Conservation (phyloP, 179 eudicot genomes). For the Camellia oleifera region DNA sequence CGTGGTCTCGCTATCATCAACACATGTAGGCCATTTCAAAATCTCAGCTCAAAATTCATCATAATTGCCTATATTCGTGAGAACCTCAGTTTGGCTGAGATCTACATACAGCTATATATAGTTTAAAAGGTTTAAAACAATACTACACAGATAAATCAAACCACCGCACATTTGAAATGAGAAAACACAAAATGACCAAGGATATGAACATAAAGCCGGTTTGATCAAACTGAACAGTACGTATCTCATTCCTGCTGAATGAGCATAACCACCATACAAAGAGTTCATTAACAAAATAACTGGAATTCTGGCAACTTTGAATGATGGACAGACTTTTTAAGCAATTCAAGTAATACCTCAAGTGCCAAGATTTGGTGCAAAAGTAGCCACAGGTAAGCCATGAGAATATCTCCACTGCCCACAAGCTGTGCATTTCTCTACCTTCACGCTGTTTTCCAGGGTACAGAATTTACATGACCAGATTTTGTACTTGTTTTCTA, state of each 20-base stretch:
- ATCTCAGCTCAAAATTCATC: not conserved
- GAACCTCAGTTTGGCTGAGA: not conserved
- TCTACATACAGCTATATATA: not conserved
- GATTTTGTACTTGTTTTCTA: constrained; percentile 35
- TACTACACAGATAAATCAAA: not conserved
- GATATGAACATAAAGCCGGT: not conserved
- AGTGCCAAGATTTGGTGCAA: constrained; percentile 67
- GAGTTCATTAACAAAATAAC: not conserved
- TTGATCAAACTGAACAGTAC: not conserved
- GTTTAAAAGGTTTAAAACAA: not conserved
- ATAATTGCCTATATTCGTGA: not conserved
- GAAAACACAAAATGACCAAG: not conserved
- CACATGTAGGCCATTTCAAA: not conserved
- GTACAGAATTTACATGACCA: constrained; percentile 93
- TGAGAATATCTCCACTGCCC: constrained; percentile 83
- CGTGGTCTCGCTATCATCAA: not conserved
- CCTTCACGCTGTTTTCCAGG: constrained; percentile 54
- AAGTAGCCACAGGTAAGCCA: constrained; percentile 61
- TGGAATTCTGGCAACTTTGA: not conserved
- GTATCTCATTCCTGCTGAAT: not conserved
- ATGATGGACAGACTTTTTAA: not conserved
- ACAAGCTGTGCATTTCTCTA: constrained; percentile 76
- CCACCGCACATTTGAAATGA: not conserved
- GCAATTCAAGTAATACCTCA: constrained; percentile 31
- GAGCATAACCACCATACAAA: not conserved